phyloP scores from a whole-genome alignment of 257 asterid species.

The Plantago major region DNA sequence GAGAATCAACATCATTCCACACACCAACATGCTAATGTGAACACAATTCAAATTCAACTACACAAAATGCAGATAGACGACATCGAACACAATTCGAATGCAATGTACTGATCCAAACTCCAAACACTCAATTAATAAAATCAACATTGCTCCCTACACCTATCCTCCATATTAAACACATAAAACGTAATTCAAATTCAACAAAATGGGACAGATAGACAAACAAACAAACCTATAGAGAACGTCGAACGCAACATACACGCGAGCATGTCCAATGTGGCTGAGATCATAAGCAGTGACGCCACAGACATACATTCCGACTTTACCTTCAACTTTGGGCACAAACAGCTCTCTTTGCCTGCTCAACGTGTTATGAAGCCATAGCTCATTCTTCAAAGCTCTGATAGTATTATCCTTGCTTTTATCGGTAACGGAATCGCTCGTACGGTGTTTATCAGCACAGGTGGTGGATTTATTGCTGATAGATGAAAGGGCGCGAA shows the following conservation, averaged over 20 bases:
- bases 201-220: not conserved
- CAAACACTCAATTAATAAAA: not conserved
- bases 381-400: constrained; percentile 38
- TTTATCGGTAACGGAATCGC: not conserved
- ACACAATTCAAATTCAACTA: too few relatives aligned
- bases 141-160: not conserved
- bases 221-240: constrained; percentile 54
- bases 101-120: not conserved
- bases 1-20: too few relatives aligned
- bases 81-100: too few relatives aligned
- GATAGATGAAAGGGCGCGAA: constrained; percentile 30
- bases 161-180: not conserved
- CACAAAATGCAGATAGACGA: too few relatives aligned
- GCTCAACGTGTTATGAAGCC: constrained; percentile 88
- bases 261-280: constrained; percentile 98
- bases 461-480: constrained; percentile 18
- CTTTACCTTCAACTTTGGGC: constrained; percentile 67
- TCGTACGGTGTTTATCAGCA: constrained; percentile 9
- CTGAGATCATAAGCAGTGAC: constrained; percentile 97
- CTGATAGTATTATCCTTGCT: constrained; percentile 8
- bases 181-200: not conserved
- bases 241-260: constrained; percentile 84
- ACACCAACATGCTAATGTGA: too few relatives aligned
- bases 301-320: constrained; percentile 96
- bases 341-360: constrained; percentile 69